These are phyloP conservation scores for Erucastrum elatum DNA, from an alignment of 345 rosid species.

Conservation along the genomic window DNA sequence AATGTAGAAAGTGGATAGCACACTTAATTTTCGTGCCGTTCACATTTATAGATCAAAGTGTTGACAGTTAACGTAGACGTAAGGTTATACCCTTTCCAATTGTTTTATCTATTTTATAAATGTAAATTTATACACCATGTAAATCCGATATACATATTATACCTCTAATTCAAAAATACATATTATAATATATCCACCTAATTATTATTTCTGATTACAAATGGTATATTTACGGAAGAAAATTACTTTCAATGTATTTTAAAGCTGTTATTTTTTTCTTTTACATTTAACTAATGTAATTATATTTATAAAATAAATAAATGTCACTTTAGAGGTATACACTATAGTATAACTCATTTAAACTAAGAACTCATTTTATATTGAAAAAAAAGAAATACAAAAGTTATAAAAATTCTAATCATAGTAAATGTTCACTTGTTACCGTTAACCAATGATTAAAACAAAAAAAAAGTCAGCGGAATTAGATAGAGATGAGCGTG, in stretches of 20 bases:
- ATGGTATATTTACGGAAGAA: too few species aligned
- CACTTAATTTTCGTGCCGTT: constrained; percentile 34
- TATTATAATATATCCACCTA: too few species aligned
- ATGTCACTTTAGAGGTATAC: too few species aligned
- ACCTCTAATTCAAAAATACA: background rate
- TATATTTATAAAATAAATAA: too few species aligned
- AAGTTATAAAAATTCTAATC: too few species aligned
- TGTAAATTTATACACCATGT: background rate
- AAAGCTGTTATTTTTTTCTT: too few species aligned
- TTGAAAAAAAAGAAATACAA: too few species aligned
- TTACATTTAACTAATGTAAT: too few species aligned
- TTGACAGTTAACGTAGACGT: constrained; percentile 19
- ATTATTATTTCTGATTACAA: too few species aligned
- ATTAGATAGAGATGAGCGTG: constrained; percentile 24
- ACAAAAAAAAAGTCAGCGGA: constrained; percentile 11
- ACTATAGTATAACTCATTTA: too few species aligned
- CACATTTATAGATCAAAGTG: constrained; percentile 27
- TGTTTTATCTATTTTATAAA: background rate
- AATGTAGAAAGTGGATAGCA: constrained; percentile 21
- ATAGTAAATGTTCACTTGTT: constrained; percentile 15
- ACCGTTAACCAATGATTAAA: constrained; percentile 47
- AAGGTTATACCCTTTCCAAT: background rate
- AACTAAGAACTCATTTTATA: too few species aligned
- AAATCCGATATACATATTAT: background rate
- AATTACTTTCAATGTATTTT: too few species aligned